A percentile compares a stretch with the other conserved stretches of the same genome.
Evolutionary conservation across 1,284 basidiomycete genomes (phyloP).

Genomic region (Heterobasidion annosum): DNA sequence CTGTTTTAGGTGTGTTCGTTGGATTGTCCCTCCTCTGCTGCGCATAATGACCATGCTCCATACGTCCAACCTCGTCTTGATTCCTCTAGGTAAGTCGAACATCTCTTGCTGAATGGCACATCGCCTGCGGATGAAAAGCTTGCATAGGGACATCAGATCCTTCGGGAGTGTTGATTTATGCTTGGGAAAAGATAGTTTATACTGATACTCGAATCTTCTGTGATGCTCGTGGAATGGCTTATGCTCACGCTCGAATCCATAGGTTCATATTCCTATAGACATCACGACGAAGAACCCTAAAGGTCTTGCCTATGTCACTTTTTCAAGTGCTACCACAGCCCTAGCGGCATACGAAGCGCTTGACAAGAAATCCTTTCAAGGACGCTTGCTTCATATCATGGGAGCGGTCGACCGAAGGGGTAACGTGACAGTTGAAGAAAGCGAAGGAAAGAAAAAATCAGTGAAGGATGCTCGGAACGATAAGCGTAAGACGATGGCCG

Average conservation of each 20-base stretch:
- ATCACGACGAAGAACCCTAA: conserved; percentile 60
- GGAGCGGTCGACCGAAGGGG: conserved; percentile 67
- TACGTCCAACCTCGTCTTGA: neutral
- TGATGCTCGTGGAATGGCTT: conserved; percentile 1
- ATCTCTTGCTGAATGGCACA: neutral
- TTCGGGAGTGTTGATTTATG: conserved; percentile 28
- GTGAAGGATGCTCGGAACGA: conserved; percentile 65
- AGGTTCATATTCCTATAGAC: conserved; percentile 85
- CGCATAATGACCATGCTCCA: neutral
- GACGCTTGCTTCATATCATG: conserved; percentile 85
- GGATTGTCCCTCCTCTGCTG: neutral
- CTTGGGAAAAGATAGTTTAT: conserved; percentile 36
- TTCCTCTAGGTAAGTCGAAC: neutral
- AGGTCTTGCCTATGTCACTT: conserved; percentile 83
- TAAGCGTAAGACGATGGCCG: conserved; percentile 66
- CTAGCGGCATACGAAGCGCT: conserved; percentile 70
- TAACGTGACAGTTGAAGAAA: conserved; percentile 34
- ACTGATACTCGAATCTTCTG: conserved; percentile 15
- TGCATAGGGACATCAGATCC: conserved; percentile 45
- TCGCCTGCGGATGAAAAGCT: conserved; percentile 25
- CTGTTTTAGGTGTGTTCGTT: neutral
- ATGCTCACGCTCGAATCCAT: conserved; percentile 7
- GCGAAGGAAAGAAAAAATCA: conserved; percentile 33
- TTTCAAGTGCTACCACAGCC: conserved; percentile 56
- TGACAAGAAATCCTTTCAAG: conserved; percentile 88